Evolutionary conservation across 306 rosid genomes (phyloP), one percentile per base, ranked within the genome.

Genomic region (Ochetophila trinervis): DNA sequence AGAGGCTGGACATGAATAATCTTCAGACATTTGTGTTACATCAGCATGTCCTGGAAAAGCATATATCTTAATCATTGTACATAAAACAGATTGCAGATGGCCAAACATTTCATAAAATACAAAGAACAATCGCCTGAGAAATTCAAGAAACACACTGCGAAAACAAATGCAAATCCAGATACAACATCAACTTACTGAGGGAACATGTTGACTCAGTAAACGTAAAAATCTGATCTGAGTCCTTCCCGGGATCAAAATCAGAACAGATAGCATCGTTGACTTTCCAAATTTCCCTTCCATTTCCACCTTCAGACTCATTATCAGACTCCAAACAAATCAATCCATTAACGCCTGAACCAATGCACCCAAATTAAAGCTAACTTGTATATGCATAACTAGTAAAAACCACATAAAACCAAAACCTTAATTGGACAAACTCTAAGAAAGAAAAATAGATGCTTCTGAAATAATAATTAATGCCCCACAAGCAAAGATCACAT

Each of bases 311-410:
- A 12, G 76, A 78, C 66, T 92, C 98, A 32, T 79, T 82, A 60
- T 87, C 95, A 23, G 97, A 93, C 74, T 93, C 98, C 86, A 93
- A 87, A 73, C 85, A 87, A 71, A 89, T 90, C 80, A 89, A 68
- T 67, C 81, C 80, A 71, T 80, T 71, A 58, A 87, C 68, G 60
- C 93, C 96, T 82, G 82, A 74, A 72, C 49, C 59, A 65, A 50
- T 18, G 35, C 57, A 68, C 47, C 63, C 42, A 42, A 60, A 20
- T 53, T 72, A n/a, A 55, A 50, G 21, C 3, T 48, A 62, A 48
- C 45, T 17, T 27, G 34, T 44, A 52, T 36, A 60, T n/a, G n/a
- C 40, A 68, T 53, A 62, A 44, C 57, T 30, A 37, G 35, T n/a
- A 19, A 30, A 37, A 16, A 62, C 27, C 45, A 53, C 35, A 34